Percentiles rank a stretch among this genome's conserved stretches.
phyloP scores from a whole-genome alignment of 345 rosid species.

The Salix exigua region DNA sequence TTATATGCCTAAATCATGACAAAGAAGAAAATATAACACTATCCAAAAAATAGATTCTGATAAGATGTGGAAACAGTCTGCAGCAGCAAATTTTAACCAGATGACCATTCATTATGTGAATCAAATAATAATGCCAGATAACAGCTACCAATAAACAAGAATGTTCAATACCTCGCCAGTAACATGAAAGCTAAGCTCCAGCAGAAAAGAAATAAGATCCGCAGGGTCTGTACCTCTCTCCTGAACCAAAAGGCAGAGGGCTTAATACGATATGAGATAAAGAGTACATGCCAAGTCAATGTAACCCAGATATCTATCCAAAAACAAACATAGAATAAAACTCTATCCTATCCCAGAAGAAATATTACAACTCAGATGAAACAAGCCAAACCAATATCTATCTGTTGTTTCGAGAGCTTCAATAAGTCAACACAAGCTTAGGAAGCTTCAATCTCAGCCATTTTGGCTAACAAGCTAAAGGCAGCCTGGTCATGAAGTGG shows the following conservation, averaged over 20 bases:
- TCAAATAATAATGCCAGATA: not conserved
- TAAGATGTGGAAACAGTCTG: too few relatives aligned
- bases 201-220: slow-evolving; percentile 83
- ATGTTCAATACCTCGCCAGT: slow-evolving; percentile 66
- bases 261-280: not conserved
- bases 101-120: not conserved
- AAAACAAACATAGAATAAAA: too few relatives aligned
- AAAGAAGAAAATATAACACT: not conserved
- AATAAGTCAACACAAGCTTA: too few relatives aligned
- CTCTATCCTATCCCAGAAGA: too few relatives aligned
- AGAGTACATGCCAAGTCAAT: not conserved
- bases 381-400: not conserved
- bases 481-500: too few relatives aligned
- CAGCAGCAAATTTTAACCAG: not conserved
- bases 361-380: not conserved
- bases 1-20: slow-evolving; percentile 65
- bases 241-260: slow-evolving; percentile 41
- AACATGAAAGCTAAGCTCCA: slow-evolving; percentile 94
- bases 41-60: too few relatives aligned
- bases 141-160: not conserved
- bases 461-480: not conserved
- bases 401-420: not conserved
- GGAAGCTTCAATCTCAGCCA: too few relatives aligned
- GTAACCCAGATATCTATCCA: too few relatives aligned
- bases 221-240: slow-evolving; percentile 82